Evolutionary conservation across 1,284 basidiomycete species (phyloP).

Genomic region (Tylopilus orsonianus): DNA sequence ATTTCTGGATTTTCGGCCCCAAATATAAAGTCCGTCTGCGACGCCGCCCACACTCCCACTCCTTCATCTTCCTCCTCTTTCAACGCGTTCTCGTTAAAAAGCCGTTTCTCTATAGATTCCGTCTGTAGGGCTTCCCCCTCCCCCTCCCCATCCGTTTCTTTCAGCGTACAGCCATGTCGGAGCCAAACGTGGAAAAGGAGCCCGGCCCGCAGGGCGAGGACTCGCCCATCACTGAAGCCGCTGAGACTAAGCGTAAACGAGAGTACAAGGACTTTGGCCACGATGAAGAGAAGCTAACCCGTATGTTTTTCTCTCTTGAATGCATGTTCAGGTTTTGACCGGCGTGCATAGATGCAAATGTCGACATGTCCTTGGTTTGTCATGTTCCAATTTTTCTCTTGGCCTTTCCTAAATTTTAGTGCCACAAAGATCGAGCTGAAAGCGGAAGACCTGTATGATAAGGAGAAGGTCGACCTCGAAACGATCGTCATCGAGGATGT

Average conservation of each 20-base stretch:
- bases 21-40: slow-evolving; percentile 38
- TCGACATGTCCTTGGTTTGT: slow-evolving; percentile 78
- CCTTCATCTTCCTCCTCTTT: slow-evolving; percentile 25
- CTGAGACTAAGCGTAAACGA: slow-evolving; percentile 67
- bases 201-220: slow-evolving; percentile 50
- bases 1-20: slow-evolving; percentile 30
- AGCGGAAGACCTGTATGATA: slow-evolving; percentile 95
- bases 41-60: slow-evolving; percentile 32
- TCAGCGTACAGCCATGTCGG: slow-evolving; percentile 34
- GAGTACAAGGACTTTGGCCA: slow-evolving; percentile 92
- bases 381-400: slow-evolving; percentile 6
- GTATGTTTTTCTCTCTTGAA: slow-evolving; percentile 45
- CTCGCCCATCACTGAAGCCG: slow-evolving; percentile 34
- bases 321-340: slow-evolving; percentile 4
- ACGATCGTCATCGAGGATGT: slow-evolving; percentile 96
- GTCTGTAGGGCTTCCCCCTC: slow-evolving; percentile 27
- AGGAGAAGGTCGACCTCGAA: slow-evolving; percentile 98
- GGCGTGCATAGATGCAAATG: slow-evolving; percentile 64
- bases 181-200: slow-evolving; percentile 58
- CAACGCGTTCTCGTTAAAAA: slow-evolving; percentile 17
- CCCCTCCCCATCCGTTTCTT: slow-evolving; percentile 3
- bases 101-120: slow-evolving; percentile 26
- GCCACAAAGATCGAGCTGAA: slow-evolving; percentile 77
- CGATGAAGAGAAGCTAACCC: slow-evolving; percentile 68
- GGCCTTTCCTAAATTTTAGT: background rate